These are phyloP conservation scores for Lichtheimia hyalospora DNA, from an alignment of 371 early-diverging fungal genomes.

Conservation along the genomic window DNA sequence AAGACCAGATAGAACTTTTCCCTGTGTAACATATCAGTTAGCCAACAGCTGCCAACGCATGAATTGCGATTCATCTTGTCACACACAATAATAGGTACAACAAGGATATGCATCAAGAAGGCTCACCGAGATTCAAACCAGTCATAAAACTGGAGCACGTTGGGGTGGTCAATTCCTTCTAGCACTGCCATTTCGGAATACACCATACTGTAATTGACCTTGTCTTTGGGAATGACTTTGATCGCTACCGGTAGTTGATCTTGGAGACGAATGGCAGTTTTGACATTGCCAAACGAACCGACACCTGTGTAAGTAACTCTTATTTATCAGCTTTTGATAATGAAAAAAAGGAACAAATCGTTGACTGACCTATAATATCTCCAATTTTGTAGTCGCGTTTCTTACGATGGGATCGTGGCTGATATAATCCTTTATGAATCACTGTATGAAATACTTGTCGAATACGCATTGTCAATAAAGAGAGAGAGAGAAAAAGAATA, in stretches of 20 bases:
- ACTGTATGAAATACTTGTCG: slow-evolving; percentile 27
- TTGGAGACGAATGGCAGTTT: slow-evolving; percentile 57
- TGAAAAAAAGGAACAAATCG: not conserved
- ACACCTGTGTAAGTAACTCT: slow-evolving; percentile 41
- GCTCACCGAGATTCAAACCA: slow-evolving; percentile 69
- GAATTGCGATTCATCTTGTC: not conserved
- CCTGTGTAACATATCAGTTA: slow-evolving; percentile 25
- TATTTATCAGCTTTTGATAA: not conserved
- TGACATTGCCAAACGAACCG: slow-evolving; percentile 77
- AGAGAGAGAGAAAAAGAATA: not conserved
- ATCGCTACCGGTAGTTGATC: slow-evolving; percentile 71
- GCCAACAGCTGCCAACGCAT: slow-evolving; percentile 1
- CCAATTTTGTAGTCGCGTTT: slow-evolving; percentile 68
- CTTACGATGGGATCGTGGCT: slow-evolving; percentile 69
- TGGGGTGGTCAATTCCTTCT: slow-evolving; percentile 69
- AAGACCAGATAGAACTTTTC: slow-evolving; percentile 89
- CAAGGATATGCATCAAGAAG: not conserved
- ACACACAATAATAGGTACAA: not conserved
- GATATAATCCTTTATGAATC: slow-evolving; percentile 46
- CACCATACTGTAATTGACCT: slow-evolving; percentile 70
- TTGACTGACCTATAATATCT: slow-evolving; percentile 51
- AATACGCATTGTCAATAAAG: slow-evolving; percentile 3
- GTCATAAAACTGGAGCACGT: slow-evolving; percentile 83
- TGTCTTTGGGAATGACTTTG: slow-evolving; percentile 76
- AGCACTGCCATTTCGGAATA: slow-evolving; percentile 72